A percentile compares a stretch with the other conserved stretches of the same genome.
These are phyloP conservation scores for Zygoascus bituminiphila DNA, from an alignment of 805 yeast genomes.

Conservation along the genomic window DNA sequence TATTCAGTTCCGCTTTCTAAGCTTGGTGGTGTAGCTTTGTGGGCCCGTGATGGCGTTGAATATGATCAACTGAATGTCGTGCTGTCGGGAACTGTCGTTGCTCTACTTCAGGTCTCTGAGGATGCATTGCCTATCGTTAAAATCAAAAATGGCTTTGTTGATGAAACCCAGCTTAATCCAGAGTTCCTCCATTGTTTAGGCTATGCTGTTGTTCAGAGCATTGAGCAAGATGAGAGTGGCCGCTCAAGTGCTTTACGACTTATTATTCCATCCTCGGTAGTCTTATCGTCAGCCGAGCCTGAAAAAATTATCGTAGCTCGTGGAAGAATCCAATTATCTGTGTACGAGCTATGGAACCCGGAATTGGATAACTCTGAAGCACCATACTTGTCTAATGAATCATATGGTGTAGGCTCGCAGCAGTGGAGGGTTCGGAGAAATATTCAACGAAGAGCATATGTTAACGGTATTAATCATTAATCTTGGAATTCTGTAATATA, in stretches of 20 bases:
- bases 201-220: constrained; percentile 59
- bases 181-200: constrained; percentile 34
- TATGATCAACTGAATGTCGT: constrained; percentile 20
- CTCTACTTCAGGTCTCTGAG: constrained; percentile 9
- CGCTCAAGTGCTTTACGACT: constrained; percentile 38
- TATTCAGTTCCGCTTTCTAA: constrained; percentile 20
- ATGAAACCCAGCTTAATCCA: background rate
- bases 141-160: background rate
- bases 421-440: constrained; percentile 12
- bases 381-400: constrained; percentile 39
- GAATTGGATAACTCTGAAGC: constrained; percentile 22
- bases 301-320: constrained; percentile 40
- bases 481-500: background rate
- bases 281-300: background rate
- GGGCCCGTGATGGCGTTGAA: constrained; percentile 22
- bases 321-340: constrained; percentile 61
- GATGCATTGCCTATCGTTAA: background rate
- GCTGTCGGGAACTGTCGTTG: constrained; percentile 30
- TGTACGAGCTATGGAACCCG: constrained; percentile 40
- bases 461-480: background rate
- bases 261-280: constrained; percentile 36
- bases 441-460: constrained; percentile 9
- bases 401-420: constrained; percentile 11
- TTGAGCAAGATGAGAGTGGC: constrained; percentile 30
- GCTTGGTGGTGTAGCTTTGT: constrained; percentile 24